These are phyloP conservation scores for Irpex sp. DNA, from an alignment of 1,284 basidiomycete species.

Conservation along the genomic window DNA sequence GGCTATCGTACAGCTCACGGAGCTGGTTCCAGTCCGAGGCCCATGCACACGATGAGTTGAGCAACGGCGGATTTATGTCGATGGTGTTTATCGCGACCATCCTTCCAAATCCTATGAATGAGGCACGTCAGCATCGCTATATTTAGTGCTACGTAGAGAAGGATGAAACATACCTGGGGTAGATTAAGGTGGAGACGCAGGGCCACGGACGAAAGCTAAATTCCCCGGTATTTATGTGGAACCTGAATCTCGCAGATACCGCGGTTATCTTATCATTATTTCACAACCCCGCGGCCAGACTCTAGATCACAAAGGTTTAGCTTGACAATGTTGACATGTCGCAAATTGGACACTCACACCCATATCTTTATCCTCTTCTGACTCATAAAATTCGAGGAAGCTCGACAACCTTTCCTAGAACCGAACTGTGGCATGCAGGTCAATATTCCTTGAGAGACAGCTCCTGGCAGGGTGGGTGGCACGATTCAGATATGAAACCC, in stretches of 20 bases:
- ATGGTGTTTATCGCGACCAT: conserved; percentile 51
- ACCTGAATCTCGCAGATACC: background rate
- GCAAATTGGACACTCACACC: background rate
- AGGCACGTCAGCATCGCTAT: background rate
- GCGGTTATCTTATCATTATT: background rate
- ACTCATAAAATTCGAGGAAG: background rate
- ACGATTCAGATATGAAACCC: background rate
- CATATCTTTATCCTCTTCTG: background rate
- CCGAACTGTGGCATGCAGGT: background rate
- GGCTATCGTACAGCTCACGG: conserved; percentile 53
- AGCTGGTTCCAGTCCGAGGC: conserved; percentile 63
- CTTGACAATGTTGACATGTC: background rate
- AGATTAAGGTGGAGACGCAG: background rate
- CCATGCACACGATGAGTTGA: conserved; percentile 78
- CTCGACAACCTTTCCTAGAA: background rate
- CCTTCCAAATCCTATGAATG: background rate
- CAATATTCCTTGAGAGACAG: background rate
- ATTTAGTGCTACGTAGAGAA: too few species aligned
- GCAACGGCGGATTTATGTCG: conserved; percentile 48
- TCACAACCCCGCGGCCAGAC: background rate
- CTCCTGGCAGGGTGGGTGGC: background rate
- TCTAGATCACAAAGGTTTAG: background rate
- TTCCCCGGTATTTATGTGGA: background rate
- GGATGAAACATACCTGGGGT: background rate
- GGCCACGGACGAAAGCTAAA: background rate